phyloP scores from a whole-genome alignment of 2,329 filamentous ascomycete genomes.

The Knoxdaviesia proteae region DNA sequence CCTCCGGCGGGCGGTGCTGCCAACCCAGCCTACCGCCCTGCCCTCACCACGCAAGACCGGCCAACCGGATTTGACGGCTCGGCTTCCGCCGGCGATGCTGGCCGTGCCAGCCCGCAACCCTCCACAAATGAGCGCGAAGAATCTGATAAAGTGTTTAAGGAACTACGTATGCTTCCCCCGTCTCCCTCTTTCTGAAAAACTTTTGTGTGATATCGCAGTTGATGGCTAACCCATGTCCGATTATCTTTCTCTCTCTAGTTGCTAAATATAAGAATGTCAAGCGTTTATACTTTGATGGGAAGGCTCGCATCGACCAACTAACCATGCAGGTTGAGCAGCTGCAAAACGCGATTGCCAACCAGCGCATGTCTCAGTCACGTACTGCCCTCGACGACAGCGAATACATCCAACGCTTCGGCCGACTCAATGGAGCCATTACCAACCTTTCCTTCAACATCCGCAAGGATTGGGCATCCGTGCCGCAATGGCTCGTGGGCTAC shows the following conservation, averaged over 20 bases:
- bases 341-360: conserved; percentile 93
- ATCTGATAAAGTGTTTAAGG: conserved; percentile 34
- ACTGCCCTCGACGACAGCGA: conserved; percentile 91
- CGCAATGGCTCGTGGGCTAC: conserved; percentile 56
- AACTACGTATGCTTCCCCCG: conserved; percentile 22
- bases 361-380: conserved; percentile 81
- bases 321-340: conserved; percentile 77
- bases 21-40: conserved; percentile 12
- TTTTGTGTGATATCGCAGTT: conserved; percentile 5
- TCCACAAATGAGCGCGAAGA: conserved; percentile 21
- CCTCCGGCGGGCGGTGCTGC: neutral
- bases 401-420: conserved; percentile 72
- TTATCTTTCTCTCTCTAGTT: conserved; percentile 27
- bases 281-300: conserved; percentile 90
- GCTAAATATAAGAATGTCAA: conserved; percentile 97
- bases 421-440: conserved; percentile 82
- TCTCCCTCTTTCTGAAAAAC: conserved; percentile 2
- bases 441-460: conserved; percentile 91
- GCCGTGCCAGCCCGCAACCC: conserved; percentile 36
- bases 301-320: conserved; percentile 75
- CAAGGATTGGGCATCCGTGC: conserved; percentile 75
- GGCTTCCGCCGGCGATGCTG: conserved; percentile 21
- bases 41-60: conserved; percentile 28
- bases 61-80: conserved; percentile 7
- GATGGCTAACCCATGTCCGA: neutral